phyloP scores from a whole-genome alignment of 257 asterid genomes.

The Solanum pimpinellifolium region DNA sequence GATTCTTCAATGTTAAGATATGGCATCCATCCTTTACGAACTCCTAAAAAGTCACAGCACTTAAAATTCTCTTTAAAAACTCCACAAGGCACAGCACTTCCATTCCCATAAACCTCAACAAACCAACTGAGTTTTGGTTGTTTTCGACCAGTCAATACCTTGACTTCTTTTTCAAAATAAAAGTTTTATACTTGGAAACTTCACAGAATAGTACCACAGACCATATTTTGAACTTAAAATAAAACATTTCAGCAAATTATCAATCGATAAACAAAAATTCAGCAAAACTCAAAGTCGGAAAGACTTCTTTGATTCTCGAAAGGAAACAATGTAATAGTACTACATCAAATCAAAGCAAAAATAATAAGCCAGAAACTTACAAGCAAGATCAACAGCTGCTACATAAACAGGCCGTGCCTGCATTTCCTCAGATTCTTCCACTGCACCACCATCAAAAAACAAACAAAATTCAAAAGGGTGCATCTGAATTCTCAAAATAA shows the following conservation, averaged over 20 bases:
- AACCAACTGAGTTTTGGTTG: neutral
- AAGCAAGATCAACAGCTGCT: conserved; percentile 87
- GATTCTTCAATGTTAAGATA: neutral
- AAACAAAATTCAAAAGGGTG: neutral
- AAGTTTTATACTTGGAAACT: neutral
- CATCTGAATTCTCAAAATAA: neutral
- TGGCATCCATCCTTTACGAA: neutral
- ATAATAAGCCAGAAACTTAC: conserved; percentile 36
- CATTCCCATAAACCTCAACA: neutral
- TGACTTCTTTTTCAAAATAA: neutral
- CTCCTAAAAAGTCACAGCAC: neutral
- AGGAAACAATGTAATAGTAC: neutral
- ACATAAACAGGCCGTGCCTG: conserved; percentile 91
- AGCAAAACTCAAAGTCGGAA: neutral
- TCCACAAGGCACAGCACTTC: neutral
- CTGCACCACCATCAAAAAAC: conserved; percentile 34
- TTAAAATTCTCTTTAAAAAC: neutral
- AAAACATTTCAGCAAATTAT: neutral
- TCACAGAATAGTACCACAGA: neutral
- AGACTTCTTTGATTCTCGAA: neutral
- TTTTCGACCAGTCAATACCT: neutral
- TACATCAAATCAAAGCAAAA: neutral
- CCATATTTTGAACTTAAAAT: neutral
- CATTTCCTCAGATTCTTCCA: conserved; percentile 73
- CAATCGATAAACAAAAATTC: neutral